Evolutionary conservation across 208 protist genomes (phyloP).

Genomic region (Trypanosomatidae sp.): DNA sequence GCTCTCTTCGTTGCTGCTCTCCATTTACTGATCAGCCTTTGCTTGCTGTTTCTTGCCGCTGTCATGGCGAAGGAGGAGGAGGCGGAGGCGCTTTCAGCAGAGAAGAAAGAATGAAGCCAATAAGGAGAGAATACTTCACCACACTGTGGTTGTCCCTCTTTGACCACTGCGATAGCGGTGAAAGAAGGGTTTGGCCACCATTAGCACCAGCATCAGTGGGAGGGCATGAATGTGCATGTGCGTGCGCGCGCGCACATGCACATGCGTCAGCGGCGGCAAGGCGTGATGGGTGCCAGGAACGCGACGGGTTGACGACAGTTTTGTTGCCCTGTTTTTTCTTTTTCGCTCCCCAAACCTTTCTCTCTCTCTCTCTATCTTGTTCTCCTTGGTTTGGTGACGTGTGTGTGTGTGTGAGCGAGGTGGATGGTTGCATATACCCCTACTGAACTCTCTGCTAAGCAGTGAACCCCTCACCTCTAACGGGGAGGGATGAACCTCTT

Average conservation of each 20-base stretch:
- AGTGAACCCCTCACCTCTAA: too few species aligned
- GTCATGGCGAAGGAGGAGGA: not conserved
- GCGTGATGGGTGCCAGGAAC: not conserved
- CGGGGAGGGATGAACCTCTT: too few species aligned
- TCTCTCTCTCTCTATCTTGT: conserved; percentile 1
- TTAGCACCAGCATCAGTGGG: not conserved
- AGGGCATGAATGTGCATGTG: conserved; percentile 11
- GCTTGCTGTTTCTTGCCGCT: not conserved
- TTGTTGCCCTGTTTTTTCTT: not conserved
- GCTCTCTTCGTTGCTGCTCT: not conserved
- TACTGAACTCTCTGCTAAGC: too few species aligned
- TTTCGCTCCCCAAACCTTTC: not conserved
- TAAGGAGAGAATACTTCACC: not conserved
- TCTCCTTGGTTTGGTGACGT: not conserved
- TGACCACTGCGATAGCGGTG: not conserved
- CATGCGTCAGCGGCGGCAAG: not conserved
- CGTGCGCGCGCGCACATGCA: too few species aligned
- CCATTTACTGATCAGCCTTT: not conserved
- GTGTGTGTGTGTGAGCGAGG: too few species aligned
- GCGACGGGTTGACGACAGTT: not conserved
- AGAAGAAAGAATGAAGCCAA: not conserved
- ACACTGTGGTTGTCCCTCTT: not conserved
- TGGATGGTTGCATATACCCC: too few species aligned
- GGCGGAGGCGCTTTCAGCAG: not conserved
- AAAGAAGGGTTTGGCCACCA: not conserved